Conservation (phyloP, 306 rosid genomes). For the Prunus fruticosa region DNA sequence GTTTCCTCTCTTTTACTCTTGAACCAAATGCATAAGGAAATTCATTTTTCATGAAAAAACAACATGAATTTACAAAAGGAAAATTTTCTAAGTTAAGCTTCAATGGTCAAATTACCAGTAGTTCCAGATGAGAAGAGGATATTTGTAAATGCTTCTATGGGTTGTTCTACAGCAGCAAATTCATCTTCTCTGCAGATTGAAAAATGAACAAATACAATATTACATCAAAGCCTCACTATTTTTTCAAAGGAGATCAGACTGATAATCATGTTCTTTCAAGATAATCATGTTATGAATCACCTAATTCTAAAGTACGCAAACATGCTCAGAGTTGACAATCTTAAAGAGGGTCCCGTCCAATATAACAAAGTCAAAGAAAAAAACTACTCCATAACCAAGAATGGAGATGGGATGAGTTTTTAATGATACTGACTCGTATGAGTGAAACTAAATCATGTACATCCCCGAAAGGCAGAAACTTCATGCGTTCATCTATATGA, state of each 20-base stretch:
- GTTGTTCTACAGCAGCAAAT: constrained; percentile 66
- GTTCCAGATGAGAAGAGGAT: constrained; percentile 98
- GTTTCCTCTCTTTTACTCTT: too few species aligned
- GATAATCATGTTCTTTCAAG: constrained; percentile 3
- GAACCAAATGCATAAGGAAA: background rate
- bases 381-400: background rate
- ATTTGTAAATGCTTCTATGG: constrained; percentile 65
- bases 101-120: constrained; percentile 53
- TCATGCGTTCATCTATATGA: background rate
- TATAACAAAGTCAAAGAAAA: background rate
- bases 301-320: background rate
- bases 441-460: background rate
- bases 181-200: constrained; percentile 62
- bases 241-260: too few species aligned
- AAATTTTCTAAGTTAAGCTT: constrained; percentile 7
- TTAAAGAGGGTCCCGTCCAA: background rate
- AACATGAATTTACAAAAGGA: background rate
- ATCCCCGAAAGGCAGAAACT: background rate
- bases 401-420: background rate
- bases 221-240: background rate
- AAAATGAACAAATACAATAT: background rate
- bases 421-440: background rate
- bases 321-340: background rate
- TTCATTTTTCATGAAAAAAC: background rate
- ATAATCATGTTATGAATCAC: background rate